Evolutionary conservation across 352 stramenopile species (phyloP), one percentile per base, ranked within the genome.

Genomic region (Phytophthora boehmeriae): DNA sequence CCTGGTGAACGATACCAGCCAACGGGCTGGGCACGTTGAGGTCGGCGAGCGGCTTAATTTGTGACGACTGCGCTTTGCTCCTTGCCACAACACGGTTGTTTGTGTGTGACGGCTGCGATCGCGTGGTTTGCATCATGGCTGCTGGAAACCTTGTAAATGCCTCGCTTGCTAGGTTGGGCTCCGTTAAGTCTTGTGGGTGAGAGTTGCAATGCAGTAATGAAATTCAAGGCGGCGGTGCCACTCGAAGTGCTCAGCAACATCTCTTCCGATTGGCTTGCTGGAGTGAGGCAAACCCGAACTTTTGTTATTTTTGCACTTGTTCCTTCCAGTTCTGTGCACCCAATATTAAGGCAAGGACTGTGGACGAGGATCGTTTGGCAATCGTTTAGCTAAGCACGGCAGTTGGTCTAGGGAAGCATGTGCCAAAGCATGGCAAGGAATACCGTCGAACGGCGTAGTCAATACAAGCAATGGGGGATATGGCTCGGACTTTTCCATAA

Each of bases 1-100:
- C 73, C 45, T 86, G 77, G 64, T 86, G 80, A 10, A 87, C 77
- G 51, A 86, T 71, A 22, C 63, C 83, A 6, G 77, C 75, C 20
- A 89, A 64, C 27, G 79, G 76, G 30, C 71, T 77, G 3, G 3
- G 25, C 25, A 30, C 25, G 6, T 30, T 30, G 17, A 79, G 48
- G 32, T 80, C 68, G 0, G 62, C 63, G 4, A 84, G 69, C 2
- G 50, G 76, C 54, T 75, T 82, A n/a, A 47, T 66, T 19, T n/a
- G n/a, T n/a, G 64, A 67, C 23, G 48, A 53, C 20, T 69, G 58
- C 25, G 25, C 25, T 30, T 30, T 30, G 25, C 25, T 30, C 17
- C 55, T 73, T 45, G 68, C 25, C 6, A 6, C 25, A 6, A 30
- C 3, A 30, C 3, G 25, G 6, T 3, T 6, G 25, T 67, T 30